Percentiles rank a stretch among this genome's conserved stretches.
Conservation (phyloP, 495 filamentous ascomycete species). For the Aspergillus avenaceus region DNA sequence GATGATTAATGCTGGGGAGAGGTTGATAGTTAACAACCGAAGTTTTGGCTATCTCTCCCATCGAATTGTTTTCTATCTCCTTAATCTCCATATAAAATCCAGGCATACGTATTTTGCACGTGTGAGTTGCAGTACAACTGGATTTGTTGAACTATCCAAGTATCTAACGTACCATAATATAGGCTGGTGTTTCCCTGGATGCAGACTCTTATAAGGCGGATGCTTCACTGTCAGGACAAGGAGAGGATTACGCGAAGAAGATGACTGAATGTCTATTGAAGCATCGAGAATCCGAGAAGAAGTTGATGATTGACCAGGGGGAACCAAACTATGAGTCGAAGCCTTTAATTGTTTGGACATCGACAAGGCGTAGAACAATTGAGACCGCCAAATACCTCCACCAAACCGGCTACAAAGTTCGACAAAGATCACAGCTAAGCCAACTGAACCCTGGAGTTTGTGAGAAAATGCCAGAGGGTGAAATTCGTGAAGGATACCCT, state of each 20-base stretch:
- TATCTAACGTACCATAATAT: constrained; percentile 6
- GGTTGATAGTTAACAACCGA: constrained; percentile 89
- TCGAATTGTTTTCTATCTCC: constrained; percentile 94
- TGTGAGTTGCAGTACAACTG: constrained; percentile 38
- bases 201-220: constrained; percentile 90
- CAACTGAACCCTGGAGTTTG: constrained; percentile 95
- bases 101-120: constrained; percentile 91
- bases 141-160: background rate
- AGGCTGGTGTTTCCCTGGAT: constrained; percentile 63
- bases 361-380: constrained; percentile 81
- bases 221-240: constrained; percentile 75
- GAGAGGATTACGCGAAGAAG: constrained; percentile 77
- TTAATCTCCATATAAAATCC: constrained; percentile 95
- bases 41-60: constrained; percentile 94
- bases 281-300: constrained; percentile 78
- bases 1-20: constrained; percentile 98
- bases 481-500: constrained; percentile 74
- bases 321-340: constrained; percentile 66
- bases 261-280: constrained; percentile 78
- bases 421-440: constrained; percentile 91
- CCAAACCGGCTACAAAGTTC: constrained; percentile 73
- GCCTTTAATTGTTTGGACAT: constrained; percentile 89
- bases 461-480: constrained; percentile 81
- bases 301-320: constrained; percentile 61
- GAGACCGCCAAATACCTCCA: constrained; percentile 84